phyloP scores from a whole-genome alignment of 2,329 filamentous ascomycete species.

The Colletotrichum ledebouriae region DNA sequence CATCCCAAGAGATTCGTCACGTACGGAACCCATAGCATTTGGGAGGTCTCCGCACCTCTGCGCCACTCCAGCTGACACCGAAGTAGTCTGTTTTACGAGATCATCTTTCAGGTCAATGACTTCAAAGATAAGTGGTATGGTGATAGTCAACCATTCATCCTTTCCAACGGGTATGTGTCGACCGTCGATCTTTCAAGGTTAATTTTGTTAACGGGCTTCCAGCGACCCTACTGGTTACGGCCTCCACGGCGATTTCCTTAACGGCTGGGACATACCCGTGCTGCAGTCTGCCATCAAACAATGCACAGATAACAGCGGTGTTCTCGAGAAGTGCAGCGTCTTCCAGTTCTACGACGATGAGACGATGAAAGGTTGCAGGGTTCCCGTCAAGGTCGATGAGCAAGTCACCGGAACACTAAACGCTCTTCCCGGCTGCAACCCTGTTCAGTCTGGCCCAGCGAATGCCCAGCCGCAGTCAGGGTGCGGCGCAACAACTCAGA shows the following conservation, averaged over 20 bases:
- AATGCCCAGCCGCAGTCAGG: constrained; percentile 37
- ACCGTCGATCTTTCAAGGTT: background rate
- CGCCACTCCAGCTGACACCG: background rate
- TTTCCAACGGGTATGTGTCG: constrained; percentile 67
- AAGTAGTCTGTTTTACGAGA: constrained; percentile 64
- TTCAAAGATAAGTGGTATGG: constrained; percentile 68
- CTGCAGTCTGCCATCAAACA: constrained; percentile 76
- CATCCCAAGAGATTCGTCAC: constrained; percentile 69
- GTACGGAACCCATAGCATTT: background rate
- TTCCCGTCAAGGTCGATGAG: constrained; percentile 62
- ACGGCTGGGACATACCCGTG: constrained; percentile 76
- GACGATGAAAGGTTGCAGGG: constrained; percentile 62
- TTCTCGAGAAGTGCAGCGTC: constrained; percentile 74
- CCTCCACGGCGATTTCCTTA: constrained; percentile 79
- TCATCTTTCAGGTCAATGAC: constrained; percentile 69
- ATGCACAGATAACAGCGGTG: constrained; percentile 70
- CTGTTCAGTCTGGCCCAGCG: constrained; percentile 53
- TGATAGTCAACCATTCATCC: constrained; percentile 72
- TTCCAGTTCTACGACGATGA: constrained; percentile 57
- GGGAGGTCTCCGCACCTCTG: no score
- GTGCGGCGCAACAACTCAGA: constrained; percentile 54
- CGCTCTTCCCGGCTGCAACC: constrained; percentile 68
- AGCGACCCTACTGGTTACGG: constrained; percentile 72
- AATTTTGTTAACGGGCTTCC: constrained; percentile 55
- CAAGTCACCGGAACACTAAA: constrained; percentile 58